phyloP scores from a whole-genome alignment of 345 rosid genomes.

The Eucalyptus marginata region DNA sequence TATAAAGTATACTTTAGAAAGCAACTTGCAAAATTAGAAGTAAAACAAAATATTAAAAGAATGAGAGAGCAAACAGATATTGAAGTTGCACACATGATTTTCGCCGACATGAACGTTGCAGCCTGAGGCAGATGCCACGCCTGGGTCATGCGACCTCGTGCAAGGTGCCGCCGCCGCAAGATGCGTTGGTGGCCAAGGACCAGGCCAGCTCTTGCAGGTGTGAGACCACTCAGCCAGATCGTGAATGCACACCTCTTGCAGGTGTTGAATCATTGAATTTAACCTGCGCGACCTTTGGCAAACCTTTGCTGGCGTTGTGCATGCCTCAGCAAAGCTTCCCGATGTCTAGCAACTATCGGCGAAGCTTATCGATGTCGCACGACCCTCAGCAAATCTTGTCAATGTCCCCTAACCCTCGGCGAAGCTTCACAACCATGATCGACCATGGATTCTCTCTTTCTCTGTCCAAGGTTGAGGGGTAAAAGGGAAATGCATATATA shows the following conservation, averaged over 20 bases:
- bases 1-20: neutral
- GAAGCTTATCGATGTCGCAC: neutral
- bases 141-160: neutral
- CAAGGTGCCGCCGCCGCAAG: neutral
- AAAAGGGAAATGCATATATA: neutral
- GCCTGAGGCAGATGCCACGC: neutral
- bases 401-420: neutral
- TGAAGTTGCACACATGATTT: neutral
- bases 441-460: neutral
- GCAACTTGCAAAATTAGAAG: neutral
- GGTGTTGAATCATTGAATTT: neutral
- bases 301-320: neutral
- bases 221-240: neutral
- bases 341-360: fast-evolving
- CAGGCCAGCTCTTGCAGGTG: neutral
- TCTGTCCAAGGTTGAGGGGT: neutral
- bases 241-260: neutral
- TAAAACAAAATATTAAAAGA: neutral
- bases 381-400: neutral
- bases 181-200: neutral
- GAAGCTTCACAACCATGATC: neutral
- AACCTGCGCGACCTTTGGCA: neutral
- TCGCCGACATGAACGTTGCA: neutral
- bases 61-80: neutral
- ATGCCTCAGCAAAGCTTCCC: neutral